phyloP scores from a whole-genome alignment of 2,329 filamentous ascomycete species.

The Nakataea oryzae region DNA sequence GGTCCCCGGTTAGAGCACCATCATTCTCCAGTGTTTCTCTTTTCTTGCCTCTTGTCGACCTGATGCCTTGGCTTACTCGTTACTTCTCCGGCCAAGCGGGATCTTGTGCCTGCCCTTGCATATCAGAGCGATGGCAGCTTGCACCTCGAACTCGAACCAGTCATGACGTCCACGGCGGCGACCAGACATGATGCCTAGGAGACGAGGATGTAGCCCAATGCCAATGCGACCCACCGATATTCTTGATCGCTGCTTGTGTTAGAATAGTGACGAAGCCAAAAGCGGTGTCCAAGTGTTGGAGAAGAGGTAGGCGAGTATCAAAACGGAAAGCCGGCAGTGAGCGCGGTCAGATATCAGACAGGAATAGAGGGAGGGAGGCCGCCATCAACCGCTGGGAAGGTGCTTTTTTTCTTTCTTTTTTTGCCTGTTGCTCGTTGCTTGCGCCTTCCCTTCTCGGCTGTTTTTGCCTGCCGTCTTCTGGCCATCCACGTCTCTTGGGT shows the following conservation, averaged over 20 bases:
- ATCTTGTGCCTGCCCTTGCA: conserved; percentile 7
- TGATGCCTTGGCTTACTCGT: neutral
- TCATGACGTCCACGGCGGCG: neutral
- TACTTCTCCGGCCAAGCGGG: neutral
- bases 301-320: neutral
- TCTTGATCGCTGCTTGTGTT: neutral
- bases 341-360: neutral
- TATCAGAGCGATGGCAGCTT: conserved; percentile 18
- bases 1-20: no score
- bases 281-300: neutral
- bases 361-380: neutral
- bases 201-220: no score
- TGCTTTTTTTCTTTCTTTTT: neutral
- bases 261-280: neutral
- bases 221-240: no score
- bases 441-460: neutral
- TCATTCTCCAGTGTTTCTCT: neutral
- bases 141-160: conserved; percentile 15
- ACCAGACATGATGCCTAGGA: neutral
- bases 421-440: neutral
- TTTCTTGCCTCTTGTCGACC: neutral
- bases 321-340: neutral
- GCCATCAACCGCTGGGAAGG: neutral
- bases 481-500: neutral
- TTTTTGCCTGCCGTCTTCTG: neutral